Base-by-base conservation (phyloP, 192 early-diverging fungal genomes). In the Rhizoclosmatium globosum region DNA sequence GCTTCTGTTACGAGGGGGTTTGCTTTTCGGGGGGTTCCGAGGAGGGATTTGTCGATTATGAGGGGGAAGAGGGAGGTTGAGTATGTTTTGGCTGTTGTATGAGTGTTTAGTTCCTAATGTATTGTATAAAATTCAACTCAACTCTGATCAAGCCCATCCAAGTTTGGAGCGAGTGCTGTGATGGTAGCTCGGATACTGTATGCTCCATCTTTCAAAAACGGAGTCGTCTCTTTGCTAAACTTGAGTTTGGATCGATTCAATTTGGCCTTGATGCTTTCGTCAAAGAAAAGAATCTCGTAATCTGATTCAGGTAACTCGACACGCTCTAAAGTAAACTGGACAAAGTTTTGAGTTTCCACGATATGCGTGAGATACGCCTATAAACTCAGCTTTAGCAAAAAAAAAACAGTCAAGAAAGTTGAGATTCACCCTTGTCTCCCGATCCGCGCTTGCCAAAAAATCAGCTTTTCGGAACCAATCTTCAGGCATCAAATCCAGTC, bases 241-340 rank as follows among this genome's bases (percentile, higher is more conserved):
- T 90, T 88, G 56, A 95, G 83, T 58, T 91, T 91, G 15, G 92
- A 93, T 61, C 94, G 82, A 71, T 94, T 95, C 56, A 93, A 82
- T 81, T 95, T 95, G 7, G 89, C 87, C 71, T 93, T 94, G 76
- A 95, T 93, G 44, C 86, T 84, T 70, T 95, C 94, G 79, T 95
- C 94, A 85, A 95, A 95, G 77, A 93, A 91, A 4, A 93, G 82
- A 9, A 93, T 89, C 57, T 94, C 93, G 45, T 89, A 90, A 65
- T 95, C 92, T 3, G 82, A 80, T 48, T 84, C 79, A 15, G 89
- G 85, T 7, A 91, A 86, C 47, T 90, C 88, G 11, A 94, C 71
- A 15, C 94, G 85, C 62, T 94, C 93, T 39, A 90, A 83, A 31
- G 91, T 91, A 76, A 95, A 95, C 68, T 95, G 94, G 3, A 89